A percentile compares a stretch with the other conserved stretches of the same genome.
phyloP scores from a whole-genome alignment of 371 early-diverging fungal genomes.

The Rhizomucor miehei region DNA sequence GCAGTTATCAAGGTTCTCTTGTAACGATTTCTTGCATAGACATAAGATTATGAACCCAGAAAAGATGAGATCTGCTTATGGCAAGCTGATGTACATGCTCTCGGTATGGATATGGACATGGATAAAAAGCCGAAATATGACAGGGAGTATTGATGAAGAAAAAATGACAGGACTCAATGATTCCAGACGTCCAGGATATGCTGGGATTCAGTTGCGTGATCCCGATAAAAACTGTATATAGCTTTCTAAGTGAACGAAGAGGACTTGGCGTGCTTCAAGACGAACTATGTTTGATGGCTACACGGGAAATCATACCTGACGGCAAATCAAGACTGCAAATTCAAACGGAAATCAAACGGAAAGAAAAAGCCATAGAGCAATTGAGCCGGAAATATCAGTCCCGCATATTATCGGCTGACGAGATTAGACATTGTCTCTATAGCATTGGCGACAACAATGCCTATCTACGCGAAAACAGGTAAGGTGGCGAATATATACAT shows the following conservation, averaged over 20 bases:
- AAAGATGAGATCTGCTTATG: conserved; percentile 93
- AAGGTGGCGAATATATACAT: conserved; percentile 11
- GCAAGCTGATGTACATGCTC: conserved; percentile 92
- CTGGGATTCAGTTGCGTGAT: conserved; percentile 78
- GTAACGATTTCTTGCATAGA: conserved; percentile 8
- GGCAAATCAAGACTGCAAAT: conserved; percentile 76
- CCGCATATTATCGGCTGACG: conserved; percentile 54
- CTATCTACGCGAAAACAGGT: conserved; percentile 83
- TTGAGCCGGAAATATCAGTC: conserved; percentile 79
- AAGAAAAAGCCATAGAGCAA: conserved; percentile 87
- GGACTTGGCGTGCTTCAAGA: conserved; percentile 75
- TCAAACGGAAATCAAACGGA: conserved; percentile 84
- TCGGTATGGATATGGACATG: conserved; percentile 47
- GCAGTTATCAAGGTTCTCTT: neutral
- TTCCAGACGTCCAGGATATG: conserved; percentile 81
- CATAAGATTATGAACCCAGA: conserved; percentile 99
- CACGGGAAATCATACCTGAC: conserved; percentile 84
- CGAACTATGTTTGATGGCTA: conserved; percentile 78
- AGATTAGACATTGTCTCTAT: conserved; percentile 85
- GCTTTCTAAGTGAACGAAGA: conserved; percentile 61
- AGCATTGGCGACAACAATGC: conserved; percentile 96
- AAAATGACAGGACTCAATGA: conserved; percentile 72
- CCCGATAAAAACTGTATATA: conserved; percentile 88
- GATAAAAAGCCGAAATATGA: neutral
- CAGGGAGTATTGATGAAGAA: neutral